Conservation (phyloP, 345 rosid genomes). For the Kernera saxatilis region DNA sequence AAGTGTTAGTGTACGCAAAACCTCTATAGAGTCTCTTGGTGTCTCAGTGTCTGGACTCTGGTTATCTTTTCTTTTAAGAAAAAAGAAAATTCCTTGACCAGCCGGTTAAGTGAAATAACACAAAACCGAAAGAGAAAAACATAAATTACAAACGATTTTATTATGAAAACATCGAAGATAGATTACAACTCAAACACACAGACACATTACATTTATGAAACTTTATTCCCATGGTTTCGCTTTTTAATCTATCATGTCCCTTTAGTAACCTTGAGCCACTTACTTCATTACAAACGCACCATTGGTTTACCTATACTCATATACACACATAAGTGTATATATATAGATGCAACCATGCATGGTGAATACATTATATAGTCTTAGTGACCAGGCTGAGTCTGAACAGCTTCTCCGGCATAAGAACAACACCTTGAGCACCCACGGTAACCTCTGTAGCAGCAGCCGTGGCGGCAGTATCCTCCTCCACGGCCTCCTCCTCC, state of each 20-base stretch:
- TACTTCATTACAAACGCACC: slow-evolving; percentile 1
- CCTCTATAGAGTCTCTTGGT: no score
- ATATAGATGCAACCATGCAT: background rate
- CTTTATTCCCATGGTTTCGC: background rate
- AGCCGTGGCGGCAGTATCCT: background rate
- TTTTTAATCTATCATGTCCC: background rate
- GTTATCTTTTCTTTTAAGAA: no score
- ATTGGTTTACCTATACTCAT: background rate
- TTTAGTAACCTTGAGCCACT: background rate
- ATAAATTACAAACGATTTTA: background rate
- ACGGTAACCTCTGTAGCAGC: slow-evolving; percentile 11
- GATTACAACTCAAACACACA: background rate
- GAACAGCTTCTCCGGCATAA: slow-evolving; percentile 17
- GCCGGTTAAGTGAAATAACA: no score
- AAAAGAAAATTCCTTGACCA: no score
- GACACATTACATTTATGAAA: background rate
- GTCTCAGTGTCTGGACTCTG: no score
- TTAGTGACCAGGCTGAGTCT: slow-evolving; percentile 15
- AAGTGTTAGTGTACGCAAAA: no score
- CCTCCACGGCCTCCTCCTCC: background rate
- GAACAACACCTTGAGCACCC: slow-evolving; percentile 14
- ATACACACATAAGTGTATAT: no score
- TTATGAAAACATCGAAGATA: background rate
- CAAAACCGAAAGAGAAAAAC: background rate
- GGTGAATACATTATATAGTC: no score